Base-by-base conservation (phyloP, 225 moss, liverwort and hornwort genomes). In the Pleurozium schreberi region DNA sequence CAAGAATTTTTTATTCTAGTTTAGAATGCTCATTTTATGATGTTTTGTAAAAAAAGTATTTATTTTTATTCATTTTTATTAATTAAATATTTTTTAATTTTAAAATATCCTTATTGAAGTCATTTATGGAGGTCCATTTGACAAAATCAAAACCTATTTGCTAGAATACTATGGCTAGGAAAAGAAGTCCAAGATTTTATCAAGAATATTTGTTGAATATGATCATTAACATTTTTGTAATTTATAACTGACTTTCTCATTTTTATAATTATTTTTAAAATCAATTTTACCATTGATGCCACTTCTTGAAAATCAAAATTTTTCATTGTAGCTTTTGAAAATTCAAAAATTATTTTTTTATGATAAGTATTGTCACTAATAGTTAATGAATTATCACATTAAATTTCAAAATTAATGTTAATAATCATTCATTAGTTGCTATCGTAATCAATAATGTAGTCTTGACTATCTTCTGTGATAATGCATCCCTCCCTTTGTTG, bases 131-230 rank as follows among this genome's bases (percentile, higher is more conserved):
- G 14, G 1, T 2, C 15, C 13, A 14, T 38, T 38, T 50, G 50
- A 31, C 11, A 21, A 50, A 50, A 7, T 21, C 20, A 21, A 67
- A 67, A 21, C 21, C 18, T 22, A 67, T 21, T 38, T 4, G n/a
- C 12, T 38, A 38, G 12, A 67, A 67, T 4, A 38, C 0, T 1
- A 0, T 38, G 1, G 11, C 6, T 11, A 21, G 1, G 1, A 3
- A n/a, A 38, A 21, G 1, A 67, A 67, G 11, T 6, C 21, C 0
- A 0, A 21, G 1, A 6, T 69, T 69, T 40, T 69, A 40, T 13
- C 9, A 38, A 6, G 12, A 67, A 22, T 13, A 36, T 6, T 12
- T 12, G 22, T 20, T n/a, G 12, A 12, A 12, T n/a, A n/a, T 6
- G 11, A 40, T 4, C 40, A 68, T 40, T 40, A 40, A 4, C 8